Evolutionary conservation across 2,329 filamentous ascomycete species (phyloP), one percentile per base, ranked within the genome.

Genomic region (Ascochyta lentis): DNA sequence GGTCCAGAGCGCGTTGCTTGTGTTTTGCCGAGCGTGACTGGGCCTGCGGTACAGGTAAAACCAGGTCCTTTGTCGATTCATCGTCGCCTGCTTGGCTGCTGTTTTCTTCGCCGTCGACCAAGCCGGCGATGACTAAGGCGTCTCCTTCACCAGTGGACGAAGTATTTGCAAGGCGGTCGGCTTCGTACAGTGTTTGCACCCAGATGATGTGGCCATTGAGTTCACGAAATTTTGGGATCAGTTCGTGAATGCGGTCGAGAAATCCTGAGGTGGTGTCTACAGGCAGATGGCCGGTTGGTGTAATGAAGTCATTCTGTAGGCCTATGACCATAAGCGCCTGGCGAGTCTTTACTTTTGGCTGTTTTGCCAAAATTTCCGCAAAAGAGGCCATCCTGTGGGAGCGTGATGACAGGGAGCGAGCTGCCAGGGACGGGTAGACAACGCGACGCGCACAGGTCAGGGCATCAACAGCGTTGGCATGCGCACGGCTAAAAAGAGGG

Each of bases 241-340:
- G 80, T 6, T 83, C 76, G 19, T 86, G 78, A 38, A 92, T 84
- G 26, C 85, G 86, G 35, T 88, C 81, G 40, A 95, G 74, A 59
- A 93, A 91, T 9, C 85, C 84, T 4, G 83, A 76, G 3, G 87
- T 86, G 39, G 85, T 82, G 33, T 79, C 79, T 46, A 93, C 85
- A 12, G 86, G 83, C 19, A 97, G 77, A 24, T 86, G 84, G 50
- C 90, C 89, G 46, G 86, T 82, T 1, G 84, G 77, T 6, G 86
- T 82, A 54, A 96, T 78, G 68, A 98, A 96, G 73, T 97, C 94
- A 67, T 96, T 92, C 71, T 98, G 95, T 33, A 96, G 85, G 68
- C 96, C 94, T 61, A 97, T 83, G 16, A 96, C 79, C 19, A 98
- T 80, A 39, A 99, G 81, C 1, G 91, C 94, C 76, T 86, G 85